Conservation (phyloP, 2,329 filamentous ascomycete species). For the Penicillium sp. region DNA sequence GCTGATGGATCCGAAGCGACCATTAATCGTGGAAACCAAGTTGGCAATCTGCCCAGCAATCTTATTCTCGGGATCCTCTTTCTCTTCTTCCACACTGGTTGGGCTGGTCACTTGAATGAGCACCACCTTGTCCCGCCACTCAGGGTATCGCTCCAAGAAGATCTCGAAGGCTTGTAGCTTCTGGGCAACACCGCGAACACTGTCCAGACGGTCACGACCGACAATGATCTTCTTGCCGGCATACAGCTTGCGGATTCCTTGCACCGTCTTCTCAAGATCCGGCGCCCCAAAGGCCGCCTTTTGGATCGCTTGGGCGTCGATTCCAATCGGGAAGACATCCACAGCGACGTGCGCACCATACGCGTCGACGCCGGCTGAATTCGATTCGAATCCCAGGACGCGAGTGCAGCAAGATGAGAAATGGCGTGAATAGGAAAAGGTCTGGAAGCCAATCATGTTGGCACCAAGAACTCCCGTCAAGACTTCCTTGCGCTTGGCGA, state of each 20-base stretch:
- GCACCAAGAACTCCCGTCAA: slow-evolving; percentile 86
- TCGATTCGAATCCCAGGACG: slow-evolving; percentile 86
- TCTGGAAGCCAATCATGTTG: slow-evolving; percentile 94
- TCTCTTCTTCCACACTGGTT: slow-evolving; percentile 75
- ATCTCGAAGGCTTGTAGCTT: slow-evolving; percentile 93
- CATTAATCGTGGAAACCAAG: slow-evolving; percentile 88
- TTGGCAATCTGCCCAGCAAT: slow-evolving; percentile 88
- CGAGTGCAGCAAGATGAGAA: slow-evolving; percentile 93
- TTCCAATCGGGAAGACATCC: slow-evolving; percentile 92
- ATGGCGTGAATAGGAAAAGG: slow-evolving; percentile 91
- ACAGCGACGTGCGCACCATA: slow-evolving; percentile 88
- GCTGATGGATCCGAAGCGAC: slow-evolving; percentile 80
- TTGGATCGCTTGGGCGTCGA: slow-evolving; percentile 81
- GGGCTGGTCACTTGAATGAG: slow-evolving; percentile 94
- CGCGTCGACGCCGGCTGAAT: slow-evolving; percentile 80
- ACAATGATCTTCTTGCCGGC: slow-evolving; percentile 93
- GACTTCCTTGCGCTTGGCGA: slow-evolving; percentile 85
- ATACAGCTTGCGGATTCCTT: slow-evolving; percentile 74
- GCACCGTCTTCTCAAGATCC: slow-evolving; percentile 70
- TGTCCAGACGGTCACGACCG: slow-evolving; percentile 89
- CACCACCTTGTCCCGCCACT: slow-evolving; percentile 90
- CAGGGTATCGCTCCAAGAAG: slow-evolving; percentile 85
- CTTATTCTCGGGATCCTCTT: slow-evolving; percentile 75
- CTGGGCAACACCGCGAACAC: slow-evolving; percentile 89
- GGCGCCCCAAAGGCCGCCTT: slow-evolving; percentile 70